These are phyloP conservation scores for Ophiostoma piceae DNA, from an alignment of 2,329 filamentous ascomycete genomes.

Conservation along the genomic window DNA sequence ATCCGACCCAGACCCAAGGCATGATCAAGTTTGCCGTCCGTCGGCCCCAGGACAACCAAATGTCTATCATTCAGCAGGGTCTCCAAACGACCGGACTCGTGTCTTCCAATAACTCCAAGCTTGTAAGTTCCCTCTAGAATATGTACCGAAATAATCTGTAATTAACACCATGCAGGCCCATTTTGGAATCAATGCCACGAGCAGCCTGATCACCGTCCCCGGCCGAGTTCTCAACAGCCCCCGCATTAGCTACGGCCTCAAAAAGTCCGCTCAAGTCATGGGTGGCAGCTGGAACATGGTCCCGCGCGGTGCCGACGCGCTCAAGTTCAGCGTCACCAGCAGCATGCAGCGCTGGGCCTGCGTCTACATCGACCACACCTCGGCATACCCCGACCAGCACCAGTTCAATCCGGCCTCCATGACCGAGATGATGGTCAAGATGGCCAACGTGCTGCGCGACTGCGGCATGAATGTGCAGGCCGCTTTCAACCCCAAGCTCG, in stretches of 20 bases:
- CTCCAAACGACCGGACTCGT: slow-evolving; percentile 45
- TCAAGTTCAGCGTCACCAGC: slow-evolving; percentile 45
- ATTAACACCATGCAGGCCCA: slow-evolving; percentile 21
- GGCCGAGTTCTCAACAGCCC: slow-evolving; percentile 51
- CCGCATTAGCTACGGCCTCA: slow-evolving; percentile 45
- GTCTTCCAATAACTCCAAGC: slow-evolving; percentile 34
- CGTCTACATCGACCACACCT: slow-evolving; percentile 28
- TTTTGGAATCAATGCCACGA: slow-evolving; percentile 47
- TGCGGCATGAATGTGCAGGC: slow-evolving; percentile 23
- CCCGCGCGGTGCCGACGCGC: slow-evolving; percentile 27
- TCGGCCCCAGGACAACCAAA: slow-evolving; percentile 50
- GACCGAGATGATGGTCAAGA: not conserved
- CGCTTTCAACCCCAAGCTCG: not conserved
- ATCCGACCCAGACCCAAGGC: slow-evolving; percentile 46
- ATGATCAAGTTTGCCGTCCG: slow-evolving; percentile 61
- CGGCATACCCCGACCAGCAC: not conserved
- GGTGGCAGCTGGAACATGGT: slow-evolving; percentile 57
- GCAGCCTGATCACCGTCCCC: slow-evolving; percentile 55
- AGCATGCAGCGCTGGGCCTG: slow-evolving; percentile 41
- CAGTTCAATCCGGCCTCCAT: not conserved
- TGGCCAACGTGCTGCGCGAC: slow-evolving; percentile 20
- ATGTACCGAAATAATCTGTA: not conserved
- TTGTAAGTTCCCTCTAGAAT: not conserved
- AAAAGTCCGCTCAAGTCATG: slow-evolving; percentile 27
- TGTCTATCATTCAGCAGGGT: slow-evolving; percentile 48